Base-by-base conservation (phyloP, 2,329 filamentous ascomycete genomes). In the Nemania serpens region DNA sequence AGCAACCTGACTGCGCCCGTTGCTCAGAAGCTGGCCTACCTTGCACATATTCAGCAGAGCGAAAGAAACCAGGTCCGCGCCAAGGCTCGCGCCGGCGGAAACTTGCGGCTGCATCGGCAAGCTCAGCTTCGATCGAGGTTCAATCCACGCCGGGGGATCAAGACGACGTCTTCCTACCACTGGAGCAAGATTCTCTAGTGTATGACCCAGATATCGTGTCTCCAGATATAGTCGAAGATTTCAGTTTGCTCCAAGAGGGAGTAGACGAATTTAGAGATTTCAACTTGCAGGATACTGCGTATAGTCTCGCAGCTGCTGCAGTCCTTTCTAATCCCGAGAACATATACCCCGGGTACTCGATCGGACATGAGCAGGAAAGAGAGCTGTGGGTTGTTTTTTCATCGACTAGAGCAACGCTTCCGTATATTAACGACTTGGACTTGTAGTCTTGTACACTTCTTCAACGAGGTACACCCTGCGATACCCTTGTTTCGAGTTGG, bases 1-100 rank as follows among this genome's bases (percentile, higher is more conserved):
- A 65, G 47, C 68, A 70, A 25, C 74, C 73, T 9, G 58, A 65
- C 36, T 76, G 74, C 54, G 74, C 73, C 54, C 73, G 73, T n/a
- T 76, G 74, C 61, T 63, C 65, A 2, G 72, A 74, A 60, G 67
- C 58, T 7, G 65, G 66, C 15, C 57, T 62, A 18, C 51, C 51
- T 17, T 75, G 74, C 65, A 67, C 60, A 3, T 76, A 76, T 54
- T 70, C 71, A 7, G 66, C 63, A 18, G 64, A 64, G 49, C 68
- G 65, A 53, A 68, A 70, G 33, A 75, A 70, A 55, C 74, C 74
- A 3, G 74, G 74, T 3, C 74, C 74, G 9, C 58, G 68, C 0
- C 66, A 71, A 43, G 72, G 73, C 20, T 63, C 68, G 11, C 68
- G 65, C 9, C 64, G 69, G 17, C 54, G 70, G 46, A 61, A 50